These are phyloP conservation scores for Mortierella alpina DNA, from an alignment of 192 early-diverging fungal genomes.

Conservation along the genomic window DNA sequence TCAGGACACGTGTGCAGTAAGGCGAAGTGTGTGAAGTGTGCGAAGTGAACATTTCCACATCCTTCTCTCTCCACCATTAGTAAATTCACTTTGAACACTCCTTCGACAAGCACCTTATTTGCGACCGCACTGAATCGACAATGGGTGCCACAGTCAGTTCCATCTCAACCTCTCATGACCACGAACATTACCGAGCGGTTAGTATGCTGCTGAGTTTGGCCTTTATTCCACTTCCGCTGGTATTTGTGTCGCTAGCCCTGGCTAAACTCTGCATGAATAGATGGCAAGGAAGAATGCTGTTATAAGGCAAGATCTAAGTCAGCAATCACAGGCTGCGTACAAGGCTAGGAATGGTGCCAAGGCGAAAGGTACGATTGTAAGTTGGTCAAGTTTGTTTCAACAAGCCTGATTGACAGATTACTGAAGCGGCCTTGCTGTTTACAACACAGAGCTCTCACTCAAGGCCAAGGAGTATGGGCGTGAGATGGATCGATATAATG, in stretches of 20 bases:
- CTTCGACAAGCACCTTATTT: too few species aligned
- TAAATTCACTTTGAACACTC: too few species aligned
- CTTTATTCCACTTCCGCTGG: neutral
- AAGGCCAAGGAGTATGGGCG: constrained; percentile 66
- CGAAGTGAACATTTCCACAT: neutral
- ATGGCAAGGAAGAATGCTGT: constrained; percentile 60
- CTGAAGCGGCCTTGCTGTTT: neutral
- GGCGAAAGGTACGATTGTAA: constrained; percentile 38
- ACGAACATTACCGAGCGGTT: constrained; percentile 36
- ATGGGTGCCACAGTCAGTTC: constrained; percentile 37
- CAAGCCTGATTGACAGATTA: neutral
- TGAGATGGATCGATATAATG: constrained; percentile 68
- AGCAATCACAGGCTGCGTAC: constrained; percentile 61
- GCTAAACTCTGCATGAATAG: neutral
- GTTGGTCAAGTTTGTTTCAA: neutral
- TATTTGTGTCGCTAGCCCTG: neutral
- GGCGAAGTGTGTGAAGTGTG: too few species aligned
- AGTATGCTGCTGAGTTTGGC: neutral
- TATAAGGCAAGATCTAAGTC: constrained; percentile 58
- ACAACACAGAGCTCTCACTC: constrained; percentile 55
- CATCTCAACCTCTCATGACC: constrained; percentile 1
- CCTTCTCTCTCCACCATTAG: neutral
- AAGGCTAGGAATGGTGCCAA: constrained; percentile 55
- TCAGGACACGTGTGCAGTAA: too few species aligned
- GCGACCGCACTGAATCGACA: neutral